Evolutionary conservation across 306 rosid species (phyloP), one percentile per base, ranked within the genome.

Genomic region (Trichosanthes cucumerina): DNA sequence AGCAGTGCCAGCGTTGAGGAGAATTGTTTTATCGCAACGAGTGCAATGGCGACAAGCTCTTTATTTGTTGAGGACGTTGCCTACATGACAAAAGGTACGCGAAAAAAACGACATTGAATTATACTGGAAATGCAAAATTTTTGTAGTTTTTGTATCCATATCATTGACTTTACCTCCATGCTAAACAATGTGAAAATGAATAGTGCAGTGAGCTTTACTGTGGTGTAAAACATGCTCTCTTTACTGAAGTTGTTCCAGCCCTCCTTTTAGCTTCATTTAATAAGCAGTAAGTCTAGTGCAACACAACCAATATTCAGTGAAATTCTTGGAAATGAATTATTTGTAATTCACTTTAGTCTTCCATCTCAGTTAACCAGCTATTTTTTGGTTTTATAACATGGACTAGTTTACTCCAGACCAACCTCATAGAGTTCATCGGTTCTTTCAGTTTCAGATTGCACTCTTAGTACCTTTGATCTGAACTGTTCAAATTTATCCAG

Each of bases 1-100:
- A 49, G 95, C 88, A 2, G 92, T 89, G 52, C 92, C 91, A 0
- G 90, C 83, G 7, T 75, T 94, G 39, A 82, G 81, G 82, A 88
- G 89, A 85, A 87, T 92, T 70, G 88, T 90, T 58, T 82, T 86
- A 1, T 77, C 93, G 18, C 89, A 89, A 31, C 86, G 89, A 79
- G 89, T 90, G 14, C 92, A 92, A 13, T 92, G 98, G 98, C 87
- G 78, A 57, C 79, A 80, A 70, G 94, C 98, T 18, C 94, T 94
- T 78, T 93, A 66, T 83, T 77, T 94, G 85, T 91, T 94, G 66
- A 88, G 91, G 85, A 88, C 77, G 66, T 82, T 90, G 60, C 95
- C 90, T 12, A 85, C 87, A 0, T 87, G 84, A 88, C 9, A 44
- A 60, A 52, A 50, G 46, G 78, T 74, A 74, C 16, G 36, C 12